Percentiles rank a stretch among this genome's conserved stretches.
These are phyloP conservation scores for Escovopsis sp. DNA, from an alignment of 2,329 filamentous ascomycete species.

Conservation along the genomic window DNA sequence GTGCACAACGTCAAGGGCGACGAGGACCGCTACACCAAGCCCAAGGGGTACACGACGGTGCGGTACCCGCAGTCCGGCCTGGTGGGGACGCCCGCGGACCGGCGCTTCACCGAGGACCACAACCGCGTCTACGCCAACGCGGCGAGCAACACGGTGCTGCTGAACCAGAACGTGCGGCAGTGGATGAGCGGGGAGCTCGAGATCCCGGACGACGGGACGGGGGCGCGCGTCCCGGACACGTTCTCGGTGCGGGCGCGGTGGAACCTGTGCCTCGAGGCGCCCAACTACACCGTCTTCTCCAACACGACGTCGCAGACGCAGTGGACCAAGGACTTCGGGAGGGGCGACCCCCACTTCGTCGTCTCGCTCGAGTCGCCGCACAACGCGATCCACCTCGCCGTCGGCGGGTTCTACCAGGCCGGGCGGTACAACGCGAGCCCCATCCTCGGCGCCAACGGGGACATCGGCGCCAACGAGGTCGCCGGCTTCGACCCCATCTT, in stretches of 20 bases:
- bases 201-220: neutral
- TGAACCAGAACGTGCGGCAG: neutral
- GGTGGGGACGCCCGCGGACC: conserved; percentile 5
- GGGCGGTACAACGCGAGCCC: conserved; percentile 3
- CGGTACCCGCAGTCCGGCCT: conserved; percentile 13
- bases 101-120: neutral
- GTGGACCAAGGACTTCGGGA: conserved; percentile 9
- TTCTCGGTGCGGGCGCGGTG: conserved; percentile 4
- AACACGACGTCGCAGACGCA: conserved; percentile 12
- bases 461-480: conserved; percentile 20
- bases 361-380: conserved; percentile 13
- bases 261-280: conserved; percentile 12
- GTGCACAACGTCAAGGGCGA: conserved; percentile 3
- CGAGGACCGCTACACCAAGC: conserved; percentile 8
- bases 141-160: neutral
- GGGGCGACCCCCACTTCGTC: conserved; percentile 1
- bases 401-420: conserved; percentile 11
- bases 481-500: conserved; percentile 18
- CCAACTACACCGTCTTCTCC: conserved; percentile 19
- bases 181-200: neutral
- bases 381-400: conserved; percentile 14
- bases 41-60: conserved; percentile 9
- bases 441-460: conserved; percentile 14
- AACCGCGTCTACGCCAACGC: neutral
- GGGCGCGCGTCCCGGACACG: neutral